Evolutionary conservation across 1,139 yeast genomes (phyloP).

Genomic region (Pichia sp.): DNA sequence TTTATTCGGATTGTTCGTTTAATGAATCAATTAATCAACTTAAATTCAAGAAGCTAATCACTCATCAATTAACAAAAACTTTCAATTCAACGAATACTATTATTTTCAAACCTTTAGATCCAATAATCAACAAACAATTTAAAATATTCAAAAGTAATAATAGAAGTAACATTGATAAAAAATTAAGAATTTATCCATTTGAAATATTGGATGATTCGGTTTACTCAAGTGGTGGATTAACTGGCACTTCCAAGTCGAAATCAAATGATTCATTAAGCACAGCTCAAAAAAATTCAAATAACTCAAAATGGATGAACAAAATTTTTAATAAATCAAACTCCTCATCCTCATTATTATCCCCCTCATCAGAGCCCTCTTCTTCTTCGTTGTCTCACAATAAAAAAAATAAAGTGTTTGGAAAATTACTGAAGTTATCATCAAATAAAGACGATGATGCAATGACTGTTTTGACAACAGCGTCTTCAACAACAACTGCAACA

Average conservation of each 20-base stretch:
- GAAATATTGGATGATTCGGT: conserved; percentile 76
- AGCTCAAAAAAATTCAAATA: not conserved
- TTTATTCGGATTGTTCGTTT: conserved; percentile 2
- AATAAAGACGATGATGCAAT: not conserved
- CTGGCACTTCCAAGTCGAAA: not conserved
- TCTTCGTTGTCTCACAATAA: not conserved
- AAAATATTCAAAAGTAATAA: conserved; percentile 34
- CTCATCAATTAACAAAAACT: conserved; percentile 14
- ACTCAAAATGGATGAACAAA: conserved; percentile 10
- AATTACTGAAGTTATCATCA: not conserved
- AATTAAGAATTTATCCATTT: conserved; percentile 50
- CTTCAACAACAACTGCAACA: not conserved
- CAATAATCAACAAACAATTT: conserved; percentile 46
- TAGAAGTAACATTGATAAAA: conserved; percentile 28
- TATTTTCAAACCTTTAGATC: conserved; percentile 41
- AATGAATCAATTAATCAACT: conserved; percentile 1
- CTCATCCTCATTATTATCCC: not conserved
- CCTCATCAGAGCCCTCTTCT: not conserved
- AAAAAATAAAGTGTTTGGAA: not conserved
- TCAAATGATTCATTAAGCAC: conserved; percentile 2
- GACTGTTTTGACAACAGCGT: not conserved
- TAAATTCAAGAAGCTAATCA: conserved; percentile 8
- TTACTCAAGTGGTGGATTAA: conserved; percentile 29
- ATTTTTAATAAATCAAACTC: conserved; percentile 7
- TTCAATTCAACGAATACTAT: conserved; percentile 16